These are phyloP conservation scores for Atkinsonella texensis DNA, from an alignment of 2,329 filamentous ascomycete species.

Conservation along the genomic window DNA sequence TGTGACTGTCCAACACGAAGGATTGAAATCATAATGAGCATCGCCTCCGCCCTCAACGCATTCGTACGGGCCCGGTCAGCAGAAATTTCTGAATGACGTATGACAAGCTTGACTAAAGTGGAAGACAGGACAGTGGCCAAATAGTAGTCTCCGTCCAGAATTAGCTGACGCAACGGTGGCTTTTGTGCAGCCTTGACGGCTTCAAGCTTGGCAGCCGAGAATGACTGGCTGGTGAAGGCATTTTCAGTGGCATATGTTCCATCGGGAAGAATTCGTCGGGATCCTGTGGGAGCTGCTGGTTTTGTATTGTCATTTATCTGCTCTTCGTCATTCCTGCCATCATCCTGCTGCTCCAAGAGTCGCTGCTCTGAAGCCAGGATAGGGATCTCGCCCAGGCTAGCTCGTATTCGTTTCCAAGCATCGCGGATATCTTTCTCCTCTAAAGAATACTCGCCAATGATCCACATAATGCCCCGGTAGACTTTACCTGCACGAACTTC, in stretches of 20 bases:
- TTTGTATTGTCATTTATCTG: slow-evolving; percentile 76
- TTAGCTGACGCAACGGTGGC: slow-evolving; percentile 84
- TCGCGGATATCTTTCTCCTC: slow-evolving; percentile 91
- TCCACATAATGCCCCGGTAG: slow-evolving; percentile 93
- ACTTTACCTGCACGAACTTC: slow-evolving; percentile 96
- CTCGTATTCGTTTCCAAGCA: slow-evolving; percentile 90
- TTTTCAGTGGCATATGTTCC: slow-evolving; percentile 97
- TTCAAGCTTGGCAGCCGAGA: slow-evolving; percentile 80
- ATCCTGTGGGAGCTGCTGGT: slow-evolving; percentile 63
- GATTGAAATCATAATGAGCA: slow-evolving; percentile 99
- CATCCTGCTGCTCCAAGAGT: slow-evolving; percentile 74
- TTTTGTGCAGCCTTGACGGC: slow-evolving; percentile 96
- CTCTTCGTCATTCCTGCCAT: slow-evolving; percentile 47
- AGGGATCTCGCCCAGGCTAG: slow-evolving; percentile 90
- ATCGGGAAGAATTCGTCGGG: slow-evolving; percentile 84
- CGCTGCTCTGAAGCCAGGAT: slow-evolving; percentile 93
- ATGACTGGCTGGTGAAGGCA: slow-evolving; percentile 84
- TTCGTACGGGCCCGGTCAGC: slow-evolving; percentile 79
- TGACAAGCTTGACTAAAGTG: slow-evolving; percentile 91
- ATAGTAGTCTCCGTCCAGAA: slow-evolving; percentile 96
- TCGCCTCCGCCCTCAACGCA: slow-evolving; percentile 86
- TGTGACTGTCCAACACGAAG: slow-evolving; percentile 97
- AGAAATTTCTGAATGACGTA: slow-evolving; percentile 93
- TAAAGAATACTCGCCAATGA: slow-evolving; percentile 91
- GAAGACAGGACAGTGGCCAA: slow-evolving; percentile 90